phyloP scores from a whole-genome alignment of 352 stramenopile genomes.

The Phytophthora pinifolia region DNA sequence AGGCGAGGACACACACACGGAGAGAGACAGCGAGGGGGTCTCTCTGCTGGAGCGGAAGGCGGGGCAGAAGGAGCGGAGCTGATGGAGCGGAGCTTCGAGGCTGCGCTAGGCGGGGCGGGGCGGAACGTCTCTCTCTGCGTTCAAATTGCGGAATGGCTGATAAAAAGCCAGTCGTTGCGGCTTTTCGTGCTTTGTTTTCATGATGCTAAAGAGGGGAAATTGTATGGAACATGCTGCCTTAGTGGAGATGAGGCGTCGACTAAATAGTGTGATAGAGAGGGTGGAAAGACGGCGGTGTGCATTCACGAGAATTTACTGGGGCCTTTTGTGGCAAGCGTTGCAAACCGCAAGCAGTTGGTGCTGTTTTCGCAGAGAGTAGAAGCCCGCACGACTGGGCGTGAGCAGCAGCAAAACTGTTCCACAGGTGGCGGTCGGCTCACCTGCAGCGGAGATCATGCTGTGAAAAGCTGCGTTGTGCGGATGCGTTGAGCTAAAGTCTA shows the following conservation, averaged over 20 bases:
- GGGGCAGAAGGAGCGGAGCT: constrained; percentile 8
- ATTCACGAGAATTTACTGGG: constrained; percentile 29
- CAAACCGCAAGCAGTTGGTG: constrained; percentile 16
- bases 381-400: not conserved
- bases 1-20: constrained; percentile 18
- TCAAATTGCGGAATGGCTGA: constrained; percentile 33
- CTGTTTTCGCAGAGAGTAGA: constrained; percentile 6
- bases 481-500: too few species aligned
- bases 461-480: too few species aligned
- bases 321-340: constrained; percentile 16
- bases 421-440: too few species aligned
- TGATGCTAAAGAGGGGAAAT: not conserved
- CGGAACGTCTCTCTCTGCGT: constrained; percentile 7
- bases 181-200: not conserved
- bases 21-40: constrained; percentile 24
- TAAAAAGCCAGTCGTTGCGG: constrained; percentile 20
- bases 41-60: constrained; percentile 5
- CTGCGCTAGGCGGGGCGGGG: not conserved
- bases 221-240: not conserved
- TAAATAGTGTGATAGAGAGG: not conserved
- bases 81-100: constrained; percentile 13
- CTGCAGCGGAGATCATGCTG: too few species aligned
- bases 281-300: not conserved
- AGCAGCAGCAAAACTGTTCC: not conserved
- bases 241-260: not conserved